Evolutionary conservation across 805 yeast species (phyloP).

Genomic region (Candida dendrica): DNA sequence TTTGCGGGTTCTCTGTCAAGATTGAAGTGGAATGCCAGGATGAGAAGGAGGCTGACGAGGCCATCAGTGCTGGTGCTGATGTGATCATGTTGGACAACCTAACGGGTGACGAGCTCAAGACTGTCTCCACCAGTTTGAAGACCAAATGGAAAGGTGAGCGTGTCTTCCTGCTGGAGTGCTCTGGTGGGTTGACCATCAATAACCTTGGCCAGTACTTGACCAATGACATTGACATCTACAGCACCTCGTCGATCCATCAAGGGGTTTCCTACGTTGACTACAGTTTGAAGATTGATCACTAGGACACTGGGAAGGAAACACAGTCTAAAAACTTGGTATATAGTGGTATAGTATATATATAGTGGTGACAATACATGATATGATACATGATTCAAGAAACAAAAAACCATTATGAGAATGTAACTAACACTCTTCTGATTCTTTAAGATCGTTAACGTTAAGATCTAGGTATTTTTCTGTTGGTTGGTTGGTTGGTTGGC

Average conservation of each 20-base stretch:
- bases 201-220: conserved; percentile 63
- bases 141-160: conserved; percentile 40
- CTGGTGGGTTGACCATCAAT: conserved; percentile 77
- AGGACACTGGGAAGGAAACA: too few relatives aligned
- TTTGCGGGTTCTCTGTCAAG: conserved; percentile 83
- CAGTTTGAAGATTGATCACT: conserved; percentile 62
- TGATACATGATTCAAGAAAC: too few relatives aligned
- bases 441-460: too few relatives aligned
- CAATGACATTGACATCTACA: conserved; percentile 79
- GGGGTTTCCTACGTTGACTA: conserved; percentile 82
- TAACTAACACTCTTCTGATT: too few relatives aligned
- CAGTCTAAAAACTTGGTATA: too few relatives aligned
- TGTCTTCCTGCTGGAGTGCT: conserved; percentile 73
- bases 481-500: too few relatives aligned
- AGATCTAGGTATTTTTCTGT: too few relatives aligned
- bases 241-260: conserved; percentile 88
- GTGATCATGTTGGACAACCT: conserved; percentile 93
- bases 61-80: conserved; percentile 92
- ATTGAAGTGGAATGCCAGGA: conserved; percentile 89
- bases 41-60: conserved; percentile 84
- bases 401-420: too few relatives aligned
- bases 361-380: too few relatives aligned
- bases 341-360: too few relatives aligned
- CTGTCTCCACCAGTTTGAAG: conserved; percentile 61
- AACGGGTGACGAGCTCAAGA: conserved; percentile 52